Conservation (phyloP, 2,329 filamentous ascomycete genomes). For the Arthroderma sp. region DNA sequence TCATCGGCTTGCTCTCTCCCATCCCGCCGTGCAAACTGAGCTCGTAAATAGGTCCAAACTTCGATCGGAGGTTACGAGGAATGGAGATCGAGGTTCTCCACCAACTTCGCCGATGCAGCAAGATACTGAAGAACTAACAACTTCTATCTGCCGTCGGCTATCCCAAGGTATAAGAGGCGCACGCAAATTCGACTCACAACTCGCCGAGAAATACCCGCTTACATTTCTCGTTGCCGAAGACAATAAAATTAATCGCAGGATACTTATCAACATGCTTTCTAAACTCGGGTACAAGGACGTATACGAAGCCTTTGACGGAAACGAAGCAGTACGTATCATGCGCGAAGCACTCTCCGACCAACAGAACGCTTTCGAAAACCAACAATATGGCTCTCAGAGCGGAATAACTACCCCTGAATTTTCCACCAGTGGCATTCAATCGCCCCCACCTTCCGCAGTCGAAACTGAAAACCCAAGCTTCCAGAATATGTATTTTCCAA, state of each 20-base stretch:
- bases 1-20: neutral
- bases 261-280: conserved; percentile 52
- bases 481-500: neutral
- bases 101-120: neutral
- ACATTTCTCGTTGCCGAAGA: conserved; percentile 60
- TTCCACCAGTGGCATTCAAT: neutral
- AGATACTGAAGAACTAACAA: too few relatives aligned
- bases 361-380: too few relatives aligned
- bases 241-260: conserved; percentile 57
- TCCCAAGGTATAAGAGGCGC: neutral
- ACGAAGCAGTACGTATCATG: conserved; percentile 53
- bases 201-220: conserved; percentile 48
- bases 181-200: conserved; percentile 36
- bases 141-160: too few relatives aligned
- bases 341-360: conserved; percentile 25
- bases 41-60: neutral
- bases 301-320: conserved; percentile 53
- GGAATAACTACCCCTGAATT: neutral
- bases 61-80: neutral
- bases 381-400: neutral
- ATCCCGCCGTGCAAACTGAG: neutral
- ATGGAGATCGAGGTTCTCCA: neutral
- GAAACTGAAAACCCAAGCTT: conserved; percentile 1
- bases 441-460: conserved; percentile 1
- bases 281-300: conserved; percentile 54